A percentile compares a stretch with the other conserved stretches of the same genome.
phyloP scores from a whole-genome alignment of 1,284 basidiomycete genomes.

The Rhodotorula sp. region DNA sequence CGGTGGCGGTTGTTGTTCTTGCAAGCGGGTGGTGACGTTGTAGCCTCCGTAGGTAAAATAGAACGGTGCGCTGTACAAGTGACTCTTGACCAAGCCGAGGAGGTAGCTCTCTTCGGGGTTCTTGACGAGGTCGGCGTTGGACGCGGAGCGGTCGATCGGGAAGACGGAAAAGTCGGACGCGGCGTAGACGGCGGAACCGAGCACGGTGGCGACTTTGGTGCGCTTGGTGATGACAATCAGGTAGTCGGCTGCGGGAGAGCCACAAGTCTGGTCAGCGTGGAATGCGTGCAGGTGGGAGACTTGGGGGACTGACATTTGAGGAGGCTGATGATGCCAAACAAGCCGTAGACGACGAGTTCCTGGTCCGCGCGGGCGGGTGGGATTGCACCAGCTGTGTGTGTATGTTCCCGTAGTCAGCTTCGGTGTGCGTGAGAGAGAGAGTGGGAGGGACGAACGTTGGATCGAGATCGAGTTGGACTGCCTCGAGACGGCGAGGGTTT shows the following conservation, averaged over 20 bases:
- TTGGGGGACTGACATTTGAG: conserved; percentile 62
- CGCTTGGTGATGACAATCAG: conserved; percentile 84
- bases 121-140: conserved; percentile 58
- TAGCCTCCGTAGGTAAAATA: conserved; percentile 83
- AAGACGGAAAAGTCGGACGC: conserved; percentile 91
- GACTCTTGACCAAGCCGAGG: conserved; percentile 79
- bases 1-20: conserved; percentile 63
- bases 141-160: conserved; percentile 68
- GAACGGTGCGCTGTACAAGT: conserved; percentile 72
- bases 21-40: conserved; percentile 85
- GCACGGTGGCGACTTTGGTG: conserved; percentile 72
- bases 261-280: too few species aligned
- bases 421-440: not conserved
- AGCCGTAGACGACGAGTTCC: conserved; percentile 66
- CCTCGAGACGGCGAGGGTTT: conserved; percentile 53
- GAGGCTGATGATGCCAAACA: conserved; percentile 80
- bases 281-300: not conserved
- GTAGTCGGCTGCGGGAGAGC: conserved; percentile 71
- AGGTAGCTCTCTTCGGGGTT: conserved; percentile 87
- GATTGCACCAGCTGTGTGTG: conserved; percentile 43
- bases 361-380: conserved; percentile 53
- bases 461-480: conserved; percentile 50
- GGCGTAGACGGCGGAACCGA: conserved; percentile 81
- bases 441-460: conserved; percentile 47
- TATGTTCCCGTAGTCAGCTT: too few species aligned